phyloP scores from a whole-genome alignment of 371 early-diverging fungal genomes.

The Saksenaea oblongispora region DNA sequence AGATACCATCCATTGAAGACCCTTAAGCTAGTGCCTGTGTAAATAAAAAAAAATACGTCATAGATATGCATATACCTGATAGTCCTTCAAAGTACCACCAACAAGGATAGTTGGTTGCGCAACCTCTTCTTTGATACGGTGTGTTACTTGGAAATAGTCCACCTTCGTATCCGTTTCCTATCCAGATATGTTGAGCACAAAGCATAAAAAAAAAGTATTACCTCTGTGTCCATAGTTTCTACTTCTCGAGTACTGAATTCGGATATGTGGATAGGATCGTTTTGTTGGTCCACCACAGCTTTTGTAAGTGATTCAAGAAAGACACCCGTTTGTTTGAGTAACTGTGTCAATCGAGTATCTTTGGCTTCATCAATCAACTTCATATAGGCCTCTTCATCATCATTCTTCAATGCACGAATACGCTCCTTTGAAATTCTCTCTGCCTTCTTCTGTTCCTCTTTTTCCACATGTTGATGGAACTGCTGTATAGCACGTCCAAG shows the following conservation, averaged over 20 bases:
- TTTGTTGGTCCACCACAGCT: constrained; percentile 81
- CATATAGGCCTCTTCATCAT: constrained; percentile 96
- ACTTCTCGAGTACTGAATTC: constrained; percentile 25
- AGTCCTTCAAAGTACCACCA: constrained; percentile 94
- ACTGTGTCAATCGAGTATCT: constrained; percentile 93
- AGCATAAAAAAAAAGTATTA: constrained; percentile 12
- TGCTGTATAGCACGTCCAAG: constrained; percentile 78
- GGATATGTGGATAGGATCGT: constrained; percentile 48
- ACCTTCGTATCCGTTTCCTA: constrained; percentile 52
- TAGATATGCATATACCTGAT: no score
- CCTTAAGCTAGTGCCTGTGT: constrained; percentile 80
- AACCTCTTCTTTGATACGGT: constrained; percentile 82
- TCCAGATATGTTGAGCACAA: neutral
- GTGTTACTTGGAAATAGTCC: constrained; percentile 89
- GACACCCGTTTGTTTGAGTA: constrained; percentile 86
- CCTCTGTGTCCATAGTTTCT: constrained; percentile 51
- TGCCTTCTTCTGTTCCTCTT: constrained; percentile 86
- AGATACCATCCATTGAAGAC: constrained; percentile 98
- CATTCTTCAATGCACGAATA: constrained; percentile 90
- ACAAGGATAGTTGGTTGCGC: constrained; percentile 80
- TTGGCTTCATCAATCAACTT: constrained; percentile 93
- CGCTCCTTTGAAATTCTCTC: constrained; percentile 90
- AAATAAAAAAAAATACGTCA: no score
- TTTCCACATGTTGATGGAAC: constrained; percentile 83
- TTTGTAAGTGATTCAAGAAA: constrained; percentile 82